Conservation (phyloP, 202 grass and related monocot genomes). For the Hordeum pubiflorum region DNA sequence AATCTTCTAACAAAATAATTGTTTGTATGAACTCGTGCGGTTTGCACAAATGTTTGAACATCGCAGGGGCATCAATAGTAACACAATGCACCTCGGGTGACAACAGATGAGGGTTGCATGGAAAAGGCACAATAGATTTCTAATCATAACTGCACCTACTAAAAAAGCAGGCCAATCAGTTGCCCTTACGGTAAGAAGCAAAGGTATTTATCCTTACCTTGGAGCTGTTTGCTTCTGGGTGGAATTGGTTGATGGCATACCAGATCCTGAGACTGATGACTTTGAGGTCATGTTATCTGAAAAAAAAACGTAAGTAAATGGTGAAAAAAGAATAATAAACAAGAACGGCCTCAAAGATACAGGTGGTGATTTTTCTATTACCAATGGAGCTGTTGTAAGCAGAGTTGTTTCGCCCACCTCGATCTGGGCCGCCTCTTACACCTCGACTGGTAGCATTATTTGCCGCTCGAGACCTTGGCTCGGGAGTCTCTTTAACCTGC, state of each 20-base stretch:
- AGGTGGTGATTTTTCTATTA: constrained; percentile 29
- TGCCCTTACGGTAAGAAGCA: background rate
- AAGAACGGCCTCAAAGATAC: constrained; percentile 4
- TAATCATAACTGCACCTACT: background rate
- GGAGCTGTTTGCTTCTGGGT: constrained; percentile 42
- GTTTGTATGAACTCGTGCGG: background rate
- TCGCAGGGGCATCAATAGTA: background rate
- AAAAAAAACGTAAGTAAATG: background rate
- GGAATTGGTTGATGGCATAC: constrained; percentile 35
- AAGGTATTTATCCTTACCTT: constrained; percentile 43
- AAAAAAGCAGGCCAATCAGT: background rate
- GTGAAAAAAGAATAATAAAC: constrained; percentile 1
- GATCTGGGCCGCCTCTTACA: constrained; percentile 56
- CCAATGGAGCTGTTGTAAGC: constrained; percentile 51
- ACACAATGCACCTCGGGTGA: background rate
- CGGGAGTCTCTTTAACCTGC: constrained; percentile 68
- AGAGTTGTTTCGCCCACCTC: constrained; percentile 46
- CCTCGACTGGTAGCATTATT: constrained; percentile 58
- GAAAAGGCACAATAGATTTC: background rate
- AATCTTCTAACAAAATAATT: constrained; percentile 6
- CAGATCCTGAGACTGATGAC: constrained; percentile 47
- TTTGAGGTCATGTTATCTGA: constrained; percentile 44
- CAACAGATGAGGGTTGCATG: constrained; percentile 14
- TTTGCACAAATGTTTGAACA: background rate
- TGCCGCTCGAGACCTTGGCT: constrained; percentile 58